A percentile compares a stretch with the other conserved stretches of the same genome.
phyloP scores from a whole-genome alignment of 345 rosid genomes.

The Psidium friedrichsthalianum region DNA sequence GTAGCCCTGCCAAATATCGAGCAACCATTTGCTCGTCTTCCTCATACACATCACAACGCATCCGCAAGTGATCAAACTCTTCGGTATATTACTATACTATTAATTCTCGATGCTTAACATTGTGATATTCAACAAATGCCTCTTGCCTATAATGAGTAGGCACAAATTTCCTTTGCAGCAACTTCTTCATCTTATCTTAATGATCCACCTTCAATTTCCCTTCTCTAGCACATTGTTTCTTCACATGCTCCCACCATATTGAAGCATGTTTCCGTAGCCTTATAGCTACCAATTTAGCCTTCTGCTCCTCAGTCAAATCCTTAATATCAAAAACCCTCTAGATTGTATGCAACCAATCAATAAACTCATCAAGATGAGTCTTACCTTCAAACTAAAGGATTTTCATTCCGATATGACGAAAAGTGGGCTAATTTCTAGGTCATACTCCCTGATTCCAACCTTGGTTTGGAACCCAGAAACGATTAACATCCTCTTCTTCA shows the following conservation, averaged over 20 bases:
- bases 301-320: not conserved
- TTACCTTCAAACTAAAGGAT: not conserved
- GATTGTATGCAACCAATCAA: not conserved
- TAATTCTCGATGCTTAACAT: not conserved
- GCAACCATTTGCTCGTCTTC: not conserved
- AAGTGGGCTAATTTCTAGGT: too few species aligned
- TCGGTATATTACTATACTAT: not conserved
- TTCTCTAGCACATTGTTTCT: not conserved
- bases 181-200: not conserved
- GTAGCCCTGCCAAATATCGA: not conserved
- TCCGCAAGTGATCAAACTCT: not conserved
- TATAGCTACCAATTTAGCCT: not conserved
- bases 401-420: not conserved
- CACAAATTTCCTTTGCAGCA: not conserved
- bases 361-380: not conserved
- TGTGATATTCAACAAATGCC: not conserved
- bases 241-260: not conserved
- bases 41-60: not conserved
- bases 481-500: too few species aligned
- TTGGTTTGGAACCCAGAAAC: too few species aligned
- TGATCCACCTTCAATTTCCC: not conserved
- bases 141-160: not conserved
- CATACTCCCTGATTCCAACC: too few species aligned
- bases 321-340: not conserved
- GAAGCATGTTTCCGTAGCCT: not conserved